Base-by-base conservation (phyloP, 371 early-diverging fungal genomes). In the Actinomucor elegans region DNA sequence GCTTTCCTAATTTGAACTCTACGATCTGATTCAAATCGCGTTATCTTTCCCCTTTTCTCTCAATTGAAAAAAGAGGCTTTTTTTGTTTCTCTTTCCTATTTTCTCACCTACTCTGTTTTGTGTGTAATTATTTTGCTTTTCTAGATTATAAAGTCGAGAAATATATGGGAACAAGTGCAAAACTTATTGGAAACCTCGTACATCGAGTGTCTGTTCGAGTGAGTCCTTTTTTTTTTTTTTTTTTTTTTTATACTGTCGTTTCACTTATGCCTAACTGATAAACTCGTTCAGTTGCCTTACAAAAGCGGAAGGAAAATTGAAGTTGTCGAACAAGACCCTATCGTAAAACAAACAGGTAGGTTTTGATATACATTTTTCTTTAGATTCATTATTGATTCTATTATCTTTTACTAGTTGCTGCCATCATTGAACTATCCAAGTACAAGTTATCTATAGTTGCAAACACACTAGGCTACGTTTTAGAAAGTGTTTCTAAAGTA, bases 401-500 rank as follows among this genome's bases (percentile, higher is more conserved):
- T n/a, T n/a, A n/a, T 36, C 21, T 61, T 31, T 31, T 42, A 33
- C 20, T 47, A 67, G 82, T 86, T 40, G 77, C 77, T 38, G 82
- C 88, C 2, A 61, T 88, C 50, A 75, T 88, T 48, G 86, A 88
- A 61, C 57, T 88, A 33, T 84, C 86, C 2, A 73, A 73, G 41
- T 84, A 75, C 61, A 80, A 77, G 43, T 69, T 85, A 14, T 69
- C 78, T 0, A 72, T 68, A 20, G 81, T 85, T 38, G 80, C 80
- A 15, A 74, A 81, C 49, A 67, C 74, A 41, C 65, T 87, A 23
- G 75, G 81, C 2, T 71, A 67, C 35, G 78, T 85, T 28, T 69
- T 87, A 33, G 86, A 87, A 58, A 80, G 64, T 49, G 77, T 83
- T 35, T 78, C 83, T 15, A 85, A 83, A 78, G 88, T 87, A 79